These are phyloP conservation scores for Mucor piriformis DNA, from an alignment of 371 early-diverging fungal genomes.

Conservation along the genomic window DNA sequence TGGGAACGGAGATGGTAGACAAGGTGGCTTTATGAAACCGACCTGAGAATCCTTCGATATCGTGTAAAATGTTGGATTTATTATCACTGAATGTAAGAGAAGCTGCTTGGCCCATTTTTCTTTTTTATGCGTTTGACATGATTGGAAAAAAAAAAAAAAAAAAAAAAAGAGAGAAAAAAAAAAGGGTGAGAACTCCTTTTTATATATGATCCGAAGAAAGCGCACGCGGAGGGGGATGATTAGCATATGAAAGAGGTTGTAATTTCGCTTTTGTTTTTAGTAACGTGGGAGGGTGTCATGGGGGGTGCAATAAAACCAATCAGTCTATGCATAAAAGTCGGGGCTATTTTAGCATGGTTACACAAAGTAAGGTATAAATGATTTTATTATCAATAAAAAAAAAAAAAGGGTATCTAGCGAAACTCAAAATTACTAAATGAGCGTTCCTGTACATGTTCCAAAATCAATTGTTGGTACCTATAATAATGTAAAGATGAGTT, in stretches of 20 bases:
- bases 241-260: slow-evolving; percentile 9
- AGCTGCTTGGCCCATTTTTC: slow-evolving; percentile 32
- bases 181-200: too few relatives aligned
- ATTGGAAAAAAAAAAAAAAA: background rate
- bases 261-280: too few relatives aligned
- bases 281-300: background rate
- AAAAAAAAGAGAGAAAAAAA: background rate
- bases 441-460: slow-evolving; percentile 65
- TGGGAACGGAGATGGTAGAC: slow-evolving; percentile 45
- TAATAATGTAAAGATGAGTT: too few relatives aligned
- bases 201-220: background rate
- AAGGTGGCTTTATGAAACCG: slow-evolving; percentile 43
- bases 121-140: background rate
- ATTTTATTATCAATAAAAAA: background rate
- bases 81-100: slow-evolving; percentile 28
- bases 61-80: slow-evolving; percentile 25
- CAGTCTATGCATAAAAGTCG: background rate
- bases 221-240: background rate
- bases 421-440: slow-evolving; percentile 67
- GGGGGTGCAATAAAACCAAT: background rate
- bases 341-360: background rate
- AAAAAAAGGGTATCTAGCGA: slow-evolving; percentile 39
- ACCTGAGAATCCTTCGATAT: slow-evolving; percentile 32
- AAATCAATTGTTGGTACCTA: slow-evolving; percentile 79
- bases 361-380: too few relatives aligned